A percentile compares a stretch with the other conserved stretches of the same genome.
These are phyloP conservation scores for Taiozyma onychis DNA, from an alignment of 1,139 yeast species.

Conservation along the genomic window DNA sequence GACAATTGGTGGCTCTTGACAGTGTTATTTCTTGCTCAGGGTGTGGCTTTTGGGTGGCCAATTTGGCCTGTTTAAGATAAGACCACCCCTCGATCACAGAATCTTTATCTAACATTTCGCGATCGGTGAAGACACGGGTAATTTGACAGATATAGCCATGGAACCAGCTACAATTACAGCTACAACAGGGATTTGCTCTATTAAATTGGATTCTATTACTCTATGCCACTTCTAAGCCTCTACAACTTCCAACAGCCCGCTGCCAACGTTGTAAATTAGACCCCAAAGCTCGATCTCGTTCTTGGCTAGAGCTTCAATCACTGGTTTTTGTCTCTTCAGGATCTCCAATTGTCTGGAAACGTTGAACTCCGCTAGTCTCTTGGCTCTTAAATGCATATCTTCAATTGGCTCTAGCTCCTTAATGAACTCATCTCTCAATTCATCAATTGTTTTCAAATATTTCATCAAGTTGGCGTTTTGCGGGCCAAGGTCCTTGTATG, in stretches of 20 bases:
- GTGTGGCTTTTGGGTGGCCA: too few species aligned
- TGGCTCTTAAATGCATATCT: conserved; percentile 46
- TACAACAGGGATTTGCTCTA: too few species aligned
- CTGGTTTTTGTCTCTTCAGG: conserved; percentile 60
- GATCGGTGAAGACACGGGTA: neutral
- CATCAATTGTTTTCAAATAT: conserved; percentile 40
- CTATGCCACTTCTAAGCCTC: conserved; percentile 19
- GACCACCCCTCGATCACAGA: neutral
- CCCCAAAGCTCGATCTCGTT: conserved; percentile 90
- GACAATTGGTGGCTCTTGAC: too few species aligned
- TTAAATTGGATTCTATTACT: too few species aligned
- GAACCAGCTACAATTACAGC: too few species aligned
- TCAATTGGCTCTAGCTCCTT: conserved; percentile 31
- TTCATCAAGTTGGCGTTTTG: conserved; percentile 27
- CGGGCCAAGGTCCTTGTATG: conserved; percentile 57
- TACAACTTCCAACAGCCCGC: conserved; percentile 56
- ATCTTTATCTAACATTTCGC: neutral
- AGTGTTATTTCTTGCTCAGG: too few species aligned
- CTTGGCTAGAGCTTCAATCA: conserved; percentile 60
- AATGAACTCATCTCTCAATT: conserved; percentile 35
- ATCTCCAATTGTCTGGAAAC: conserved; percentile 55
- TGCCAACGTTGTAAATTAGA: conserved; percentile 76
- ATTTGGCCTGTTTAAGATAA: neutral
- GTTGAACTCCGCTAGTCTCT: conserved; percentile 71
- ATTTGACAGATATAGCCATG: neutral